Evolutionary conservation across 768 basidiomycete genomes (phyloP), one percentile per base, ranked within the genome.

Genomic region (Boletus sensibilis): DNA sequence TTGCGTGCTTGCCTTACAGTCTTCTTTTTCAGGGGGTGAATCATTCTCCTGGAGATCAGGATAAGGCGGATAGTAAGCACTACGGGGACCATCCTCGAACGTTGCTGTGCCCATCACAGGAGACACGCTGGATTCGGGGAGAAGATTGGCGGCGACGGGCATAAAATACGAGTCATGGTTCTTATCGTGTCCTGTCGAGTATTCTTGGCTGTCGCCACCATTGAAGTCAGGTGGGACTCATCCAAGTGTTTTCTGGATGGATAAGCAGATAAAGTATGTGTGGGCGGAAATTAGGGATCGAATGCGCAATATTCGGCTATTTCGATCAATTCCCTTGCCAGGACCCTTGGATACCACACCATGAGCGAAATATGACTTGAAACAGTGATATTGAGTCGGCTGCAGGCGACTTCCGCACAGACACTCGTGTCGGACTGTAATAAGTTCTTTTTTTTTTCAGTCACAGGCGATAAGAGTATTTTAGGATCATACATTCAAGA

Each of bases 1-100:
- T 12, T 11, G 20, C 16, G 27, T 8, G 37, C 27, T 29, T 4
- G 25, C n/a, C 29, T 52, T 63, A 5, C 18, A n/a, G 13, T 50
- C 16, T 27, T 52, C 56, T 14, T 63, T 59, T 21, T 42, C 53
- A 33, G 45, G 35, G n/a, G 47, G 41, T 2, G 49, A 50, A 23
- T 37, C 48, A 11, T 56, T 40, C 44, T 54, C 33, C 38, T 33
- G 50, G 37, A 35, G 27, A 53, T 21, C 11, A 46, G 40, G 41
- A 25, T 23, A 25, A 10, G 52, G 29, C 6, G 12, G 25, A 33
- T 52, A 37, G 25, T 18, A 33, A n/a, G 20, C 35, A 5, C 6
- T 23, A 23, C 12, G 27, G 14, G 31, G 21, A 33, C 53, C 47
- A 45, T 21, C 55, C 35, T 60, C 43, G 20, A 34, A 43, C n/a